phyloP scores from a whole-genome alignment of 2,329 filamentous ascomycete genomes.

The Talaromyces amestolkiae region DNA sequence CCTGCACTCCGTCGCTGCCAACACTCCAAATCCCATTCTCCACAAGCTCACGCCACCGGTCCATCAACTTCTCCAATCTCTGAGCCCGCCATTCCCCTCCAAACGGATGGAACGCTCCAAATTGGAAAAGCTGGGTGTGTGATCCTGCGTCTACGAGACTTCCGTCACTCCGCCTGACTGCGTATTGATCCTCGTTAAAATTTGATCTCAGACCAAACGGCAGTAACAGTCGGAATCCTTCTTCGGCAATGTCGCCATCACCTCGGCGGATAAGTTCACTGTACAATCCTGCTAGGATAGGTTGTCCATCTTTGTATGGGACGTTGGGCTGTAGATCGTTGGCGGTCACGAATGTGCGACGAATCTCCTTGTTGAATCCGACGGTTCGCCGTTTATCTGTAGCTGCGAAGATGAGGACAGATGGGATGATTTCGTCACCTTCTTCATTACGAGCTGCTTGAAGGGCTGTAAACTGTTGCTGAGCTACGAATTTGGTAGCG shows the following conservation, averaged over 20 bases:
- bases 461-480: neutral
- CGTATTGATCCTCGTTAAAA: neutral
- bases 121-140: constrained; percentile 12
- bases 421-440: neutral
- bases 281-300: constrained; percentile 9
- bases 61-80: constrained; percentile 23
- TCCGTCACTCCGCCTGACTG: constrained; percentile 1
- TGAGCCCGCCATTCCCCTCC: constrained; percentile 19
- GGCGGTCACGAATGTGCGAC: neutral
- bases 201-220: neutral
- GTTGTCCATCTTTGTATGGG: neutral
- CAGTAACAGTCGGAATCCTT: constrained; percentile 11
- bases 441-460: neutral
- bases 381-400: neutral
- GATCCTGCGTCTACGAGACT: constrained; percentile 15
- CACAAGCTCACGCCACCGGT: constrained; percentile 21
- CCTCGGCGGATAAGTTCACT: neutral
- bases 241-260: constrained; percentile 4
- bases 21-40: constrained; percentile 25
- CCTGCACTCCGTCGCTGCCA: constrained; percentile 22
- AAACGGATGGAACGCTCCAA: constrained; percentile 17
- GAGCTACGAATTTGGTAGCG: neutral
- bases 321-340: neutral
- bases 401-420: constrained; percentile 1
- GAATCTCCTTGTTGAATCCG: constrained; percentile 2